Percentiles rank a stretch among this genome's conserved stretches.
phyloP scores from a whole-genome alignment of 306 rosid genomes.

The Medicago lupulina region DNA sequence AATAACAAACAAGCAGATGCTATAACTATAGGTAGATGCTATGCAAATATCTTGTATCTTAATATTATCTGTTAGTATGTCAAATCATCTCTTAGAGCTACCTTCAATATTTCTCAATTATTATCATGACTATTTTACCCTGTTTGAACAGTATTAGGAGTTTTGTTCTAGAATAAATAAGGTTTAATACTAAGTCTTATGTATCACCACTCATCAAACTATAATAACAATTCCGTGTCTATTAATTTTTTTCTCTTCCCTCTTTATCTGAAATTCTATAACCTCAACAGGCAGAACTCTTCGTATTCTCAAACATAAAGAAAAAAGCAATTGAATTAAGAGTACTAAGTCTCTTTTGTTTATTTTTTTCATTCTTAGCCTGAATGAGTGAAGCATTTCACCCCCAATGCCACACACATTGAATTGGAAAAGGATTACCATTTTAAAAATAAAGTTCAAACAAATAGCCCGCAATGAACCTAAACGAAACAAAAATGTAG shows the following conservation, averaged over 20 bases:
- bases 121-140: neutral
- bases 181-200: neutral
- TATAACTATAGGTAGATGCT: neutral
- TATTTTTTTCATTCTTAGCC: neutral
- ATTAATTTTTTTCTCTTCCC: neutral
- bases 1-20: slow-evolving; percentile 7
- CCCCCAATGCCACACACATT: slow-evolving; percentile 13
- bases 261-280: neutral
- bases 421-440: slow-evolving; percentile 3
- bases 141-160: neutral
- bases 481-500: slow-evolving; percentile 14
- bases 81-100: neutral
- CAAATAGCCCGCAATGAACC: slow-evolving; percentile 7
- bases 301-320: slow-evolving; percentile 11
- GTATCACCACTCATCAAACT: neutral
- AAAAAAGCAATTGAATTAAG: slow-evolving; percentile 13
- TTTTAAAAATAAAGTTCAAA: neutral
- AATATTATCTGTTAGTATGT: neutral
- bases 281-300: slow-evolving; percentile 2
- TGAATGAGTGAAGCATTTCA: slow-evolving; percentile 27
- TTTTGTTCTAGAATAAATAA: neutral
- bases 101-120: neutral
- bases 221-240: neutral
- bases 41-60: neutral
- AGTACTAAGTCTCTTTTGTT: neutral